A percentile compares a stretch with the other conserved stretches of the same genome.
Conservation (phyloP, 257 asterid species). For the Nicotiana noctiflora region DNA sequence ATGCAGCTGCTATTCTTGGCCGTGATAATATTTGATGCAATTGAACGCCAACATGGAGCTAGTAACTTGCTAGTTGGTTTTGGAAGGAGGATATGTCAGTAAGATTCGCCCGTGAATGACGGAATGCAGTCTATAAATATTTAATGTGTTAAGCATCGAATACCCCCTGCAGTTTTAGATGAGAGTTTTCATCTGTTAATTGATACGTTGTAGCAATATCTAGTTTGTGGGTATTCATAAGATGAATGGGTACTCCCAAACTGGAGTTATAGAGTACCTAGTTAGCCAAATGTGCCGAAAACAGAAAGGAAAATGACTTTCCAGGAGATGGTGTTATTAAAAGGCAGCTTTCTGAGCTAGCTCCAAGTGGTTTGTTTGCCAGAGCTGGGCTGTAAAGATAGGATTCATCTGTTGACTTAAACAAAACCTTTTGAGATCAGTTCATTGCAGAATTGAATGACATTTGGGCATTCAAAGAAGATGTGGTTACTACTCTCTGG, state of each 20-base stretch:
- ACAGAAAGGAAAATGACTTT: too few relatives aligned
- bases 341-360: too few relatives aligned
- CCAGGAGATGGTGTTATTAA: too few relatives aligned
- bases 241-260: conserved; percentile 11
- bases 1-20: not conserved
- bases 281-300: too few relatives aligned
- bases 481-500: too few relatives aligned
- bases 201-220: conserved; percentile 8
- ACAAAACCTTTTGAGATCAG: too few relatives aligned
- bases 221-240: conserved; percentile 18
- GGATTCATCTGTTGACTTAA: too few relatives aligned
- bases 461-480: too few relatives aligned
- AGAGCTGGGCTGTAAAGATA: too few relatives aligned
- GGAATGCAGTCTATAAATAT: not conserved
- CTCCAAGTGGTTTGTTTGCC: too few relatives aligned
- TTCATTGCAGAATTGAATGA: too few relatives aligned
- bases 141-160: not conserved
- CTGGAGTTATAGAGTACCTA: not conserved
- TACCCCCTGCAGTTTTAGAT: conserved; percentile 6
- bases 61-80: conserved; percentile 1
- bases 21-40: not conserved
- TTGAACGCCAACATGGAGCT: not conserved
- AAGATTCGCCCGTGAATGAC: not conserved
- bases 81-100: not conserved
- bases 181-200: conserved; percentile 1